Conservation (phyloP, 2,329 filamentous ascomycete genomes). For the Colletotrichum agaves region DNA sequence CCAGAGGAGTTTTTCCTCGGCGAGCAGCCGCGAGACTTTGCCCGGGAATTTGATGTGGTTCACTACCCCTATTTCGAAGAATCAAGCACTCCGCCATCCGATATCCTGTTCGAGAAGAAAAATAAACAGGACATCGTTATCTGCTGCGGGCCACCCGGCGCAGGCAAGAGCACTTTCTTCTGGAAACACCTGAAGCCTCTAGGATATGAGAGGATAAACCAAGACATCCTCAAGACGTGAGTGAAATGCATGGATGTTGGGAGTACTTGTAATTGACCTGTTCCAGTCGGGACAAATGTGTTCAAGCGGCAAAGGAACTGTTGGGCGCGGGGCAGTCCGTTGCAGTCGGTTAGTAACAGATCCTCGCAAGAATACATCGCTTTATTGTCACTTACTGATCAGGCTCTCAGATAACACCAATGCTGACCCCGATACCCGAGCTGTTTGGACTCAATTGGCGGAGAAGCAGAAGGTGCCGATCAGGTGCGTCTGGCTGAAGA, state of each 20-base stretch:
- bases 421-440: conserved; percentile 79
- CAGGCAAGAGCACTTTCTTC: conserved; percentile 93
- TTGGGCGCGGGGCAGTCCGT: conserved; percentile 75
- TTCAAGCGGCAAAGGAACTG: conserved; percentile 76
- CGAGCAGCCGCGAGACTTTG: conserved; percentile 72
- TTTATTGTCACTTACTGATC: conserved; percentile 20
- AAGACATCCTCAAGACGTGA: conserved; percentile 82
- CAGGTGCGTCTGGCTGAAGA: conserved; percentile 87
- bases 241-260: neutral
- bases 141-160: conserved; percentile 88
- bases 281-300: conserved; percentile 66
- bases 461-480: conserved; percentile 77
- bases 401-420: conserved; percentile 87
- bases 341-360: conserved; percentile 74
- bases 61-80: conserved; percentile 59
- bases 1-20: conserved; percentile 92
- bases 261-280: neutral
- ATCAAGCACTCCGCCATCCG: conserved; percentile 38
- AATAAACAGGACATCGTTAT: conserved; percentile 80
- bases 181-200: conserved; percentile 80
- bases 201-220: conserved; percentile 87
- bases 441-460: conserved; percentile 82
- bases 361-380: too few relatives aligned
- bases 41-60: conserved; percentile 76
- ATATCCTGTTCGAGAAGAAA: conserved; percentile 66